Evolutionary conservation across 164 flowering plant genomes (phyloP).

Genomic region (Tinospora cordifolia): DNA sequence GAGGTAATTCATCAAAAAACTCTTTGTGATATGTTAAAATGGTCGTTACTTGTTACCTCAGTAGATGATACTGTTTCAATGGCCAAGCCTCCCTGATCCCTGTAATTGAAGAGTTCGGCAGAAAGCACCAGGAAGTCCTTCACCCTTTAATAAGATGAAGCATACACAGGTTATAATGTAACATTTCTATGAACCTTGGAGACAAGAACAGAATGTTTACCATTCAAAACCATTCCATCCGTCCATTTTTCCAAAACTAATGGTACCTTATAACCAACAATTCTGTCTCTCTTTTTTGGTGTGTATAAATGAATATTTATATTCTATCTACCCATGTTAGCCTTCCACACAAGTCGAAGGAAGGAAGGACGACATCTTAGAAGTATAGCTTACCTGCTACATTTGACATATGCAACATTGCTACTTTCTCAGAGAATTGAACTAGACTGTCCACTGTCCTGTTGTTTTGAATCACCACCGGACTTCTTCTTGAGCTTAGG

Average conservation of each 20-base stretch:
- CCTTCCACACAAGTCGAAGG: too few relatives aligned
- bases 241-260: neutral
- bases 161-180: too few relatives aligned
- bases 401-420: neutral
- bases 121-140: too few relatives aligned
- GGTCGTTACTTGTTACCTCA: too few relatives aligned
- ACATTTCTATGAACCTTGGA: too few relatives aligned
- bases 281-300: neutral
- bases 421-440: constrained; percentile 18
- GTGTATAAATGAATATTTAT: neutral
- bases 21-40: too few relatives aligned
- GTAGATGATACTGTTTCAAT: too few relatives aligned
- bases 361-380: too few relatives aligned
- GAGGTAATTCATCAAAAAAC: neutral
- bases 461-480: constrained; percentile 27
- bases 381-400: neutral
- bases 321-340: neutral
- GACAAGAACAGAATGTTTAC: too few relatives aligned
- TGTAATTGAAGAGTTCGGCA: too few relatives aligned
- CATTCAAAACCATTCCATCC: neutral
- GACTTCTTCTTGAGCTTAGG: constrained; percentile 20
- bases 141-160: too few relatives aligned
- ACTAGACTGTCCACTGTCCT: constrained; percentile 29
- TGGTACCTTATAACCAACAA: neutral
- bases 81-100: too few relatives aligned